Conservation (phyloP, 352 stramenopile species). For the Phytophthora pinifolia region DNA sequence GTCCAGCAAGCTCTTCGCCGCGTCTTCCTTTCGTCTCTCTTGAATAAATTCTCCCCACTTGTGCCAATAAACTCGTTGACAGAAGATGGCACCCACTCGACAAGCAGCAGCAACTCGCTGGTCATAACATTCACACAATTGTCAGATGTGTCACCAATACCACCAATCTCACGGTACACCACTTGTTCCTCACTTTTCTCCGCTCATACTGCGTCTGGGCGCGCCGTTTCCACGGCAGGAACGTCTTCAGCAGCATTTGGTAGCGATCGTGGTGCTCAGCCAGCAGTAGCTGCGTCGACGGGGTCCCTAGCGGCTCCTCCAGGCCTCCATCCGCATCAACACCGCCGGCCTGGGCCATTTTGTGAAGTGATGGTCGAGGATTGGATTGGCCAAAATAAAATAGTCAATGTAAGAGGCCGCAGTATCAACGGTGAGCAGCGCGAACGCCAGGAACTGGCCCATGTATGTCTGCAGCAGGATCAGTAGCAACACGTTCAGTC, state of each 20-base stretch:
- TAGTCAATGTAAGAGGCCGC: no score
- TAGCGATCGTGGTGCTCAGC: conserved; percentile 34
- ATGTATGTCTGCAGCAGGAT: conserved; percentile 43
- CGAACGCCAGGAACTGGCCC: conserved; percentile 32
- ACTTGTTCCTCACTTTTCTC: conserved; percentile 28
- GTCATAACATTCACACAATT: neutral
- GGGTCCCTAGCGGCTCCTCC: neutral
- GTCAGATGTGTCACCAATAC: neutral
- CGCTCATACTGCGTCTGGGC: conserved; percentile 19
- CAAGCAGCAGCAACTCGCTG: conserved; percentile 47
- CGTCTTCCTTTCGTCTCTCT: conserved; percentile 2
- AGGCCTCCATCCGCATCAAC: neutral
- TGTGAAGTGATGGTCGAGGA: neutral
- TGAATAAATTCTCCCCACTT: conserved; percentile 32
- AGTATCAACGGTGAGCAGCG: conserved; percentile 25
- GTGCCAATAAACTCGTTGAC: conserved; percentile 36
- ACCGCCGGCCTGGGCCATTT: neutral
- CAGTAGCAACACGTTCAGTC: conserved; percentile 32
- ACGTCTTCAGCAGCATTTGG: conserved; percentile 22
- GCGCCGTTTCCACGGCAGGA: conserved; percentile 33
- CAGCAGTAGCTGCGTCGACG: conserved; percentile 14
- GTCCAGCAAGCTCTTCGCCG: neutral
- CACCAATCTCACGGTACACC: neutral
- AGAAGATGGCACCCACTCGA: conserved; percentile 44
- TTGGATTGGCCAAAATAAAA: conserved; percentile 20